Base-by-base conservation (phyloP, 805 yeast species). In the Barnettozyma wickerhamii region DNA sequence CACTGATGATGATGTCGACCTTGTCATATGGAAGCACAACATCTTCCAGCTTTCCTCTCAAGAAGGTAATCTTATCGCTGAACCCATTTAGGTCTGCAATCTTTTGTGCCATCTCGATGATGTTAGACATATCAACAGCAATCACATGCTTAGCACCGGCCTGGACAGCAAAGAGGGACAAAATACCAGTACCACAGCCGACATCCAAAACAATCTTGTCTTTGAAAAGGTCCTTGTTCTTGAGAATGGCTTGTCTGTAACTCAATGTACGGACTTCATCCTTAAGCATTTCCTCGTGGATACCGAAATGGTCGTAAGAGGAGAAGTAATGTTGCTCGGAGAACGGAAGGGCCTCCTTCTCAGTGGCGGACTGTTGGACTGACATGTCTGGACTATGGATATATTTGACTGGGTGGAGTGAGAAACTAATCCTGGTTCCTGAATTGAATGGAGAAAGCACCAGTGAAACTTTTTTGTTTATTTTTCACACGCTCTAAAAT, bases 111-210 rank as follows among this genome's bases (percentile, higher is more conserved):
- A 88, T 89, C 49, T 82, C 95, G 53, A 95, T 93, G 62, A 93
- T 93, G 61, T 85, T 85, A 19, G 96, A 88, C 90, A 90, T 89
- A 66, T 93, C 99, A 41, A 93, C 97, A 36, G 95, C 95, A 63
- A 89, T 84, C 40, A 93, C 99, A 60, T 89, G 97, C 63, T 89
- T 88, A 48, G 99, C 99, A 50, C 99, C 99, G n/a, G 97, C 95
- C 59, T 82, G 83, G 37, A 91, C 96, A 14, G 98, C 98, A 72
- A 93, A 93, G 96, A 93, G 87, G 19, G 97, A 90, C 48, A 93
- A 69, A 51, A 93, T 89, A 53, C 99, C 99, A 17, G 99, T 93
- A 52, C 99, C 99, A 65, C 99, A 95, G 37, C 99, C 99, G 43
- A 93, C 99, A 66, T 93, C 99, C 43, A 93, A 71, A 7, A 93